A percentile compares a stretch with the other conserved stretches of the same genome.
Evolutionary conservation across 495 filamentous ascomycete genomes (phyloP).

Genomic region (Xylaria bambusicola): DNA sequence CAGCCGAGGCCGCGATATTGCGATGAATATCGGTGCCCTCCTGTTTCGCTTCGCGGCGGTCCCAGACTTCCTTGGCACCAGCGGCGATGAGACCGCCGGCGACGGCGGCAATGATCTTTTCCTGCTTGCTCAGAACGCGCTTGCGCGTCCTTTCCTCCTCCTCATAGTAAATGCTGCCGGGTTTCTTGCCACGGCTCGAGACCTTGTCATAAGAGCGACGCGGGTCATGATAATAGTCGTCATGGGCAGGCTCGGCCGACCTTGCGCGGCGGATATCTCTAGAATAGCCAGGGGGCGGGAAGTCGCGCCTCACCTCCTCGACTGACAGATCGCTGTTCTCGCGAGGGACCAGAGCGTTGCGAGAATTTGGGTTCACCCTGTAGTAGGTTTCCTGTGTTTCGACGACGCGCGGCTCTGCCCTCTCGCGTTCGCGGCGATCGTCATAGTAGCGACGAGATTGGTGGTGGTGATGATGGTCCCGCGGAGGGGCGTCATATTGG

Average conservation of each 20-base stretch:
- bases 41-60: conserved; percentile 53
- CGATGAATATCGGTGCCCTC: conserved; percentile 48
- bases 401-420: conserved; percentile 48
- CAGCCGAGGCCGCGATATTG: conserved; percentile 53
- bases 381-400: conserved; percentile 54
- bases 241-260: conserved; percentile 51
- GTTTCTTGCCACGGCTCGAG: conserved; percentile 41
- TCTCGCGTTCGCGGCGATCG: conserved; percentile 46
- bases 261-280: conserved; percentile 55
- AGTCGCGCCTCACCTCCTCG: conserved; percentile 69
- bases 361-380: conserved; percentile 34
- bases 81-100: conserved; percentile 54
- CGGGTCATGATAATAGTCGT: conserved; percentile 44
- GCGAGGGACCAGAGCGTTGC: conserved; percentile 56
- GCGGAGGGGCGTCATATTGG: conserved; percentile 44
- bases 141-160: conserved; percentile 48
- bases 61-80: conserved; percentile 58
- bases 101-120: conserved; percentile 60
- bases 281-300: conserved; percentile 60
- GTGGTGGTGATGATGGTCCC: conserved; percentile 36
- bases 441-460: conserved; percentile 47
- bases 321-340: conserved; percentile 61
- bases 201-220: conserved; percentile 40
- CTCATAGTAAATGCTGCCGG: conserved; percentile 40
- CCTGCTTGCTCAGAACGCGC: conserved; percentile 55